Evolutionary conservation across 148 eudicot genomes (phyloP), one percentile per base, ranked within the genome.

Genomic region (Euryodendron excelsum): DNA sequence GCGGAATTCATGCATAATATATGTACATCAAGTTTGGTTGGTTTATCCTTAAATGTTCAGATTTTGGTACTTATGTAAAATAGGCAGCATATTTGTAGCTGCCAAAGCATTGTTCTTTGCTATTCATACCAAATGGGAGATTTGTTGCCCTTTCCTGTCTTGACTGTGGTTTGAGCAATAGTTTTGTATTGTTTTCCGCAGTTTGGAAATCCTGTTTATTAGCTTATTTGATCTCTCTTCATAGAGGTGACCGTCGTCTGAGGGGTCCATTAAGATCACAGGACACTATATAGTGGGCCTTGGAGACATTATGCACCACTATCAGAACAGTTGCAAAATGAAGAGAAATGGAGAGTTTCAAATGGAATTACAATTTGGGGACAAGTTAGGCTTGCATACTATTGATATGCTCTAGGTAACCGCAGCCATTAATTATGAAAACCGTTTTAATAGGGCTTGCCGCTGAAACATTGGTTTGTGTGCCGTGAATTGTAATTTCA

Each of bases 11-110:
- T 45, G 25, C 78, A 53, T 73, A 21, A 33, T 65, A n/a, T n/a
- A n/a, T n/a, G n/a, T n/a, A n/a, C n/a, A n/a, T 71, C 23, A 79
- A 48, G 72, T 73, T 79, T 64, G 62, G 73, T 34, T 70, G 41
- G 52, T 69, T 78, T 45, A 20, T 31, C 9, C 33, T 20, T 44
- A 21, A 36, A 52, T 28, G 10, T 33, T 65, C 25, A 33, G 69
- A 53, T 53, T 53, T 53, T 20, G 23, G 23, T 2, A 53, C 6
- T 44, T 27, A 44, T 3, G 12, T 44, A 37, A 14, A 15, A 39
- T 39, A 5, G 10, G 15, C 25, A 14, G n/a, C 21, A 27, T 27
- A 27, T 67, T 21, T 67, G 52, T 7, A 48, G 15, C 52, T 48
- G 52, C 52, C 52, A 48, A 48, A 48, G 15, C 20, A 12, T 48